A percentile compares a stretch with the other conserved stretches of the same genome.
Evolutionary conservation across 2,329 filamentous ascomycete genomes (phyloP).

Genomic region (Cytospora piceae): DNA sequence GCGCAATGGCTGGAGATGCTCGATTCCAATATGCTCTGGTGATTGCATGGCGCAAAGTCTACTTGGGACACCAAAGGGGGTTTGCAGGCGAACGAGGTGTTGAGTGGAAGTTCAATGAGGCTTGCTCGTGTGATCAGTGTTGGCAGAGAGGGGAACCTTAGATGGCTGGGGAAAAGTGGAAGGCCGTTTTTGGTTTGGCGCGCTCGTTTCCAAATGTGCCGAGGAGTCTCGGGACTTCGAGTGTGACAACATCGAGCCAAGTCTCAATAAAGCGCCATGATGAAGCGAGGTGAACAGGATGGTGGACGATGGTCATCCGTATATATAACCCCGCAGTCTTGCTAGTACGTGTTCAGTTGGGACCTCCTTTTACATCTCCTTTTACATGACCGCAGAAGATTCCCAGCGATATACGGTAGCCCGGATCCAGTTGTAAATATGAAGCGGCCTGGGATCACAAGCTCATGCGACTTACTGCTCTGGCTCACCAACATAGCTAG

Average conservation of each 20-base stretch:
- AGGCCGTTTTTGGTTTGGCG: no score
- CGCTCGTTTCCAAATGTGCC: conserved; percentile 10
- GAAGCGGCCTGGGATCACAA: not conserved
- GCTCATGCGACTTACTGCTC: not conserved
- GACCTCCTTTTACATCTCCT: no score
- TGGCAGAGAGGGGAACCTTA: no score
- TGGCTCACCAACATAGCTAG: conserved; percentile 2
- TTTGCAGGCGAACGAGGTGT: no score
- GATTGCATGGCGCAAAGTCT: not conserved
- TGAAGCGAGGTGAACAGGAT: not conserved
- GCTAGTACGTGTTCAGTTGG: not conserved
- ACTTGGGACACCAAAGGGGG: not conserved
- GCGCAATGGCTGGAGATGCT: not conserved
- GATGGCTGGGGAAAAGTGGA: no score
- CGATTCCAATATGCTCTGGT: not conserved
- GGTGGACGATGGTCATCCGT: not conserved
- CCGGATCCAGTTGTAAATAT: not conserved
- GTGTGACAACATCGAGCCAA: not conserved
- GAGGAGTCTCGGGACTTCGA: not conserved
- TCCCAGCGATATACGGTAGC: not conserved
- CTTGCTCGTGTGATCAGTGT: no score
- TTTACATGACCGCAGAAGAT: not conserved
- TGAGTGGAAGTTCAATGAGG: no score
- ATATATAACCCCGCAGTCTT: not conserved
- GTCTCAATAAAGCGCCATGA: not conserved